Percentiles rank a stretch among this genome's conserved stretches.
Evolutionary conservation across 352 stramenopile species (phyloP).

Genomic region (Discostella stelligera): DNA sequence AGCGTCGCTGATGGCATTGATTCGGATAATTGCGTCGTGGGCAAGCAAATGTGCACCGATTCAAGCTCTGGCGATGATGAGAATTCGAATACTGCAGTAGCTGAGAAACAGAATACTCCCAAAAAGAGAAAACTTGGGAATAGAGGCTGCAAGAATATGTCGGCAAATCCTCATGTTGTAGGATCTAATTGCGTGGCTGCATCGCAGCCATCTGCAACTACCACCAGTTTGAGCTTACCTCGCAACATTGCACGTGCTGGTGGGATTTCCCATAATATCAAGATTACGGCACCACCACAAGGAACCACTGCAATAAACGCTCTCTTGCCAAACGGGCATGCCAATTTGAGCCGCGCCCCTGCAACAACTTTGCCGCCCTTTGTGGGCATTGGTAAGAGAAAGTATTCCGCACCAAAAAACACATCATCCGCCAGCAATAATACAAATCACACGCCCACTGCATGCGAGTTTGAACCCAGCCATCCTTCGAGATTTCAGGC

Average conservation of each 20-base stretch:
- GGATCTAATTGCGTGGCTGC: neutral
- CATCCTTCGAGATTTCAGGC: neutral
- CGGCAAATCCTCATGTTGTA: neutral
- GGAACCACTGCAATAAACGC: neutral
- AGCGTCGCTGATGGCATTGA: conserved; percentile 42
- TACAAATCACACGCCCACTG: neutral
- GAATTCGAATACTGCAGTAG: conserved; percentile 10
- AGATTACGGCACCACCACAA: conserved; percentile 15
- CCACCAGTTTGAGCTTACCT: conserved; percentile 39
- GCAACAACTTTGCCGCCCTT: conserved; percentile 70
- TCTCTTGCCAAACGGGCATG: conserved; percentile 34
- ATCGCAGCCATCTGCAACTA: conserved; percentile 15
- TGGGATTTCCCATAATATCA: conserved; percentile 71
- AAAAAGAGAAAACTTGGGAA: conserved; percentile 11
- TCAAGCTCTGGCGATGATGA: conserved; percentile 68
- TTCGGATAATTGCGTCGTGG: conserved; percentile 53
- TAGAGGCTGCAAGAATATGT: neutral
- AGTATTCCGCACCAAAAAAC: neutral
- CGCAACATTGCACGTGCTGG: conserved; percentile 72
- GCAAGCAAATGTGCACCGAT: conserved; percentile 60
- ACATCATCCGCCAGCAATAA: neutral
- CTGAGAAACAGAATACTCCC: neutral
- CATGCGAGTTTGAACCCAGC: neutral
- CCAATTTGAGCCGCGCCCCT: conserved; percentile 55
- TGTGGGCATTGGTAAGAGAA: conserved; percentile 69